phyloP scores from a whole-genome alignment of 2,329 filamentous ascomycete genomes.

The Thelonectria olida region DNA sequence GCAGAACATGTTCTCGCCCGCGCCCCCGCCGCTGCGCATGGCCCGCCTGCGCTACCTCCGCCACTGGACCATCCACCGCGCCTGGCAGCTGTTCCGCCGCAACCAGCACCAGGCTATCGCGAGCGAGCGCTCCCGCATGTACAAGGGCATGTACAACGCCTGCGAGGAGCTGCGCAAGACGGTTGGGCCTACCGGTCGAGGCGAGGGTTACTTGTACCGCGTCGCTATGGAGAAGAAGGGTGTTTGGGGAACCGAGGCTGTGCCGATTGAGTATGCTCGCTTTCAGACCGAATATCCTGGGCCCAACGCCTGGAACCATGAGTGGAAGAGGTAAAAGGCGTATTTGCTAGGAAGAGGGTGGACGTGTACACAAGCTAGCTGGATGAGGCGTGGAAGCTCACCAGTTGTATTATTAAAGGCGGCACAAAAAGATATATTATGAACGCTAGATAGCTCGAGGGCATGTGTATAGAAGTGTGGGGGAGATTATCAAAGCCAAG shows the following conservation, averaged over 20 bases:
- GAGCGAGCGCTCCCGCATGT: slow-evolving; percentile 78
- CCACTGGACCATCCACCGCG: slow-evolving; percentile 99
- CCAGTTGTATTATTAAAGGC: slow-evolving; percentile 37
- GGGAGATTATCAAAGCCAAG: no score
- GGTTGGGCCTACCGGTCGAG: slow-evolving; percentile 63
- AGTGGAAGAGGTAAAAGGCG: slow-evolving; percentile 74
- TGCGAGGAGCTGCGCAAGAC: slow-evolving; percentile 82
- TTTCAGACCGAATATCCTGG: slow-evolving; percentile 85
- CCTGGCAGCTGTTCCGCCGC: slow-evolving; percentile 84
- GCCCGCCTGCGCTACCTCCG: slow-evolving; percentile 86
- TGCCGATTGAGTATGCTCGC: slow-evolving; percentile 92
- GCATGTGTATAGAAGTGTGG: no score
- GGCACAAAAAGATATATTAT: neutral
- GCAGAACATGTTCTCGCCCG: slow-evolving; percentile 59
- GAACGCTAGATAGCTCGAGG: no score
- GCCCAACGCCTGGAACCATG: slow-evolving; percentile 88
- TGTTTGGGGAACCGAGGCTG: slow-evolving; percentile 74
- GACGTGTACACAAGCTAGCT: slow-evolving; percentile 10
- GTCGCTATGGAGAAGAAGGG: slow-evolving; percentile 92
- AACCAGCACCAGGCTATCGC: slow-evolving; percentile 72
- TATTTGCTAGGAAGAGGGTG: neutral
- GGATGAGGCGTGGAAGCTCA: slow-evolving; percentile 2
- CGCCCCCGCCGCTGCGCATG: slow-evolving; percentile 81
- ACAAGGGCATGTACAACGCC: slow-evolving; percentile 83
- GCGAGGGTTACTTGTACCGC: slow-evolving; percentile 80